phyloP scores from a whole-genome alignment of 2,329 filamentous ascomycete genomes.

The Arachnopeziza araneosa region DNA sequence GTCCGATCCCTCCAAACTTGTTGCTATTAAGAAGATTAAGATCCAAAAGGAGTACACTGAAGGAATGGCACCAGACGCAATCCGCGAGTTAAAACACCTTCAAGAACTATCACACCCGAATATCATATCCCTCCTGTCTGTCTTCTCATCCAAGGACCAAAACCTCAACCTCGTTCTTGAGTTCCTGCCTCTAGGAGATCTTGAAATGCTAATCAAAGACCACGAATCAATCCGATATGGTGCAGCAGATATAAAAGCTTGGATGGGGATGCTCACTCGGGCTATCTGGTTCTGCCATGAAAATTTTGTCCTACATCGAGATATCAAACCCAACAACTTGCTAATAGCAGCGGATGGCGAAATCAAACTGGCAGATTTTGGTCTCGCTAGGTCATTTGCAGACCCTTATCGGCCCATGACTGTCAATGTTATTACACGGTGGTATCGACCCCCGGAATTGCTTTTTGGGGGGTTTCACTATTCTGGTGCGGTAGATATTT shows the following conservation, averaged over 20 bases:
- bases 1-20: slow-evolving; percentile 62
- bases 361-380: slow-evolving; percentile 96
- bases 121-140: slow-evolving; percentile 85
- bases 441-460: slow-evolving; percentile 93
- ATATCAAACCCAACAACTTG: slow-evolving; percentile 99
- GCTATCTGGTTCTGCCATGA: slow-evolving; percentile 97
- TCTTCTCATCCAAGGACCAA: slow-evolving; percentile 94
- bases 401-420: slow-evolving; percentile 90
- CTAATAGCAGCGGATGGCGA: slow-evolving; percentile 89
- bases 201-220: slow-evolving; percentile 92
- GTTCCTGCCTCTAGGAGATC: slow-evolving; percentile 85
- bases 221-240: slow-evolving; percentile 72
- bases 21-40: slow-evolving; percentile 94
- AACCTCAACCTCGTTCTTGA: slow-evolving; percentile 96
- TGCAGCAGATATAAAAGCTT: slow-evolving; percentile 88
- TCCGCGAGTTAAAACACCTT: slow-evolving; percentile 92
- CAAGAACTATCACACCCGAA: slow-evolving; percentile 93
- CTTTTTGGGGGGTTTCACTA: slow-evolving; percentile 89
- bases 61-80: slow-evolving; percentile 87
- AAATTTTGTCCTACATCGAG: slow-evolving; percentile 87
- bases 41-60: slow-evolving; percentile 80
- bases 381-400: slow-evolving; percentile 81
- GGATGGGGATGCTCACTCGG: slow-evolving; percentile 95
- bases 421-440: slow-evolving; percentile 88
- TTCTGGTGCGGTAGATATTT: slow-evolving; percentile 84